Evolutionary conservation across 345 rosid genomes (phyloP), one percentile per base, ranked within the genome.

Genomic region (Arabidopsis suecica): DNA sequence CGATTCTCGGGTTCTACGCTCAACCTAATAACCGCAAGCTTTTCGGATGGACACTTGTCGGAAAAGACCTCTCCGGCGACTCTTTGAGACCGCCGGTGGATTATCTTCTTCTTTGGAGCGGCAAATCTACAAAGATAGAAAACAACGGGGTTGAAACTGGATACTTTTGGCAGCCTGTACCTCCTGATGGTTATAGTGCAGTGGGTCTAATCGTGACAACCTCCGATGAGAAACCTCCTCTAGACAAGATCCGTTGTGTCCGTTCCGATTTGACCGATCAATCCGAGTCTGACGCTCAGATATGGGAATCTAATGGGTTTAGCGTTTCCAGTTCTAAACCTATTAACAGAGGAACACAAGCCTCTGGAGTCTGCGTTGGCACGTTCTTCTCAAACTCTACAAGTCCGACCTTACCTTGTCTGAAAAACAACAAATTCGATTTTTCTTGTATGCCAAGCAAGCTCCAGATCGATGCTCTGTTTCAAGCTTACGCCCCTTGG

Each of bases 51-150:
- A 82, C 83, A 67, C 89, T 94, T 33, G 90, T 72, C 0, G 97
- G 79, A 3, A 86, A 84, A 81, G 91, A 86, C 25, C 65, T 70
- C 2, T 50, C 79, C 0, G 69, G 40, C 1, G 63, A 69, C 53
- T 34, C 79, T 50, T 64, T 94, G 32, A 75, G 61, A 42, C 61
- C 72, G 54, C 98, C 98, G 3, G 42, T 80, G 1, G 98, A 91
- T 77, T 94, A 88, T 80, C 81, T 80, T 76, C 93, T 94, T 67
- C 88, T 89, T 55, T 91, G 91, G 91, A 89, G 88, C 71, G 91
- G 93, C 1, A 87, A 88, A 63, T 78, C 90, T n/a, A n/a, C 77
- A 34, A 78, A 82, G 47, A 80, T 87, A 69, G 84, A 79, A 67
- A 89, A 83, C 81, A 87, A 85, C 20, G 12, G 13, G 2, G 44